A percentile compares a stretch with the other conserved stretches of the same genome.
Conservation (phyloP, 129 eudicot species). For the Tanacetum coccineum region DNA sequence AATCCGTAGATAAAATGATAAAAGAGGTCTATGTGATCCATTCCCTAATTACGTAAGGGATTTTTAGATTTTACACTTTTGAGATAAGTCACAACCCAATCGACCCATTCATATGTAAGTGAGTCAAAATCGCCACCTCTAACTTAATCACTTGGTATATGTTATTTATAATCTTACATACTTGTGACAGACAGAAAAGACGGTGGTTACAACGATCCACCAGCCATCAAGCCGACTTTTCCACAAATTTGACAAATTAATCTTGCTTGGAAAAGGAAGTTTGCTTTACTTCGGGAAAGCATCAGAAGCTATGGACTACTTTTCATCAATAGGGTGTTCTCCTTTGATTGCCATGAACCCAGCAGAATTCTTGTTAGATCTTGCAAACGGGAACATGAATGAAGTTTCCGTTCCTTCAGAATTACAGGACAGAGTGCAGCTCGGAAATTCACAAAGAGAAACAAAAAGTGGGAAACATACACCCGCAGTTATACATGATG, state of each 20-base stretch:
- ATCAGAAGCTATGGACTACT: slow-evolving; percentile 40
- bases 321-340: slow-evolving; percentile 34
- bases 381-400: slow-evolving; percentile 37
- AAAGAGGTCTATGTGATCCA: neutral
- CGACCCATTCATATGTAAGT: no score
- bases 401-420: slow-evolving; percentile 33
- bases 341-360: slow-evolving; percentile 43
- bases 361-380: slow-evolving; percentile 53
- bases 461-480: slow-evolving; percentile 23
- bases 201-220: slow-evolving; percentile 47
- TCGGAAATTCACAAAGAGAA: slow-evolving; percentile 16
- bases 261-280: slow-evolving; percentile 41
- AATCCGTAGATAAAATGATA: neutral
- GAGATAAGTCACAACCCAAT: no score
- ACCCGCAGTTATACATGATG: slow-evolving; percentile 25
- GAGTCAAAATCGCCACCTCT: no score
- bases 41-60: neutral
- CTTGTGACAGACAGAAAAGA: slow-evolving; percentile 25
- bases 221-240: slow-evolving; percentile 55
- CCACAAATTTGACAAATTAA: slow-evolving; percentile 42
- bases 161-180: neutral
- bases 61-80: no score
- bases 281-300: slow-evolving; percentile 44
- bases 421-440: slow-evolving; percentile 24
- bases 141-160: neutral